Conservation (phyloP, 352 stramenopile species). For the Pythium utonaiense region DNA sequence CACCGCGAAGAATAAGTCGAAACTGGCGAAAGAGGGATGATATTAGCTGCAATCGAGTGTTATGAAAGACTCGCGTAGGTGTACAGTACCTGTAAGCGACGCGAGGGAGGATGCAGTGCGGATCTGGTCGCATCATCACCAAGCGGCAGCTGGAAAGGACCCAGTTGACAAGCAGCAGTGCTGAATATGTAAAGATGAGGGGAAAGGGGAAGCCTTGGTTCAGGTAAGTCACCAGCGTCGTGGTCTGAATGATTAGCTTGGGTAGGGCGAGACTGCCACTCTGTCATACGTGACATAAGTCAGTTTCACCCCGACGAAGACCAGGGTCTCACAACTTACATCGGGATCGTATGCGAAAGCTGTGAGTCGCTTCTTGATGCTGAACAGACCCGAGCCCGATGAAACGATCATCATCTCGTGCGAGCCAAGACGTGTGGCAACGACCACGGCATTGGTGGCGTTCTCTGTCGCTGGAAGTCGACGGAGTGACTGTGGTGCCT, state of each 20-base stretch:
- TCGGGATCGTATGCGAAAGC: too few relatives aligned
- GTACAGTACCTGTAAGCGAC: conserved; percentile 19
- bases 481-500: too few relatives aligned
- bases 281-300: neutral
- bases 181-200: neutral
- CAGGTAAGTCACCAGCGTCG: conserved; percentile 2
- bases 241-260: neutral
- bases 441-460: too few relatives aligned
- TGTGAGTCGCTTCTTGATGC: too few relatives aligned
- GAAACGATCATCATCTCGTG: too few relatives aligned
- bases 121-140: neutral
- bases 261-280: neutral
- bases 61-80: neutral
- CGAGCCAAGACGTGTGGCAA: too few relatives aligned
- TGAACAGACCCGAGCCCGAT: too few relatives aligned
- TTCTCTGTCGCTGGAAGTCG: too few relatives aligned
- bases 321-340: too few relatives aligned
- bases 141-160: neutral
- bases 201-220: neutral
- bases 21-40: conserved; percentile 19
- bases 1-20: conserved; percentile 62
- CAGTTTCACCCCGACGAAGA: too few relatives aligned
- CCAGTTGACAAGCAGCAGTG: conserved; percentile 4
- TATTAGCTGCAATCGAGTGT: neutral
- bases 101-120: conserved; percentile 3